A percentile compares a stretch with the other conserved stretches of the same genome.
These are phyloP conservation scores for Aspergillus aculeatinus DNA, from an alignment of 2,329 filamentous ascomycete species.

Conservation along the genomic window DNA sequence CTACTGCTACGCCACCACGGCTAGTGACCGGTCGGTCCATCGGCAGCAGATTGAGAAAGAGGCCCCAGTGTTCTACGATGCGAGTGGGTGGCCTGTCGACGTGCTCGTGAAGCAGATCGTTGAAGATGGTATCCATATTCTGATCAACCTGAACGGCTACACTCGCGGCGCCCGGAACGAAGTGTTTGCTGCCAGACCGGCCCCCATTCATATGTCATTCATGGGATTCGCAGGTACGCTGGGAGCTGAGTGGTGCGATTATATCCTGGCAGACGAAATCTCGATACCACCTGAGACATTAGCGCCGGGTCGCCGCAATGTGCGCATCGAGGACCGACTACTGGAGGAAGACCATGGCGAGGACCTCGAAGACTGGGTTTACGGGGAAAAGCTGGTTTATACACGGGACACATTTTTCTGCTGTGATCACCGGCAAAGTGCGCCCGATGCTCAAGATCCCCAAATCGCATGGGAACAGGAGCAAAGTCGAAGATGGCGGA, in stretches of 20 bases:
- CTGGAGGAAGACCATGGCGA: conserved; percentile 65
- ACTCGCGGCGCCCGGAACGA: conserved; percentile 96
- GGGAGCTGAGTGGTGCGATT: conserved; percentile 98
- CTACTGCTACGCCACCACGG: conserved; percentile 92
- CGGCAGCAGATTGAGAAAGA: conserved; percentile 90
- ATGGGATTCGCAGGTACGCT: conserved; percentile 98
- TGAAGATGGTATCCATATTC: conserved; percentile 83
- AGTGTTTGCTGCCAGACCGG: conserved; percentile 90
- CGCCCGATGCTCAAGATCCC: conserved; percentile 67
- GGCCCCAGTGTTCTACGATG: conserved; percentile 86
- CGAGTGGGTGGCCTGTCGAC: conserved; percentile 81
- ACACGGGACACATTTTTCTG: conserved; percentile 96
- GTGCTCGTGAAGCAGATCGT: conserved; percentile 82
- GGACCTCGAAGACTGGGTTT: conserved; percentile 79
- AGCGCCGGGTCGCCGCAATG: conserved; percentile 73
- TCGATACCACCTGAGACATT: conserved; percentile 81
- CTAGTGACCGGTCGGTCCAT: conserved; percentile 84
- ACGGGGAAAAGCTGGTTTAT: conserved; percentile 95
- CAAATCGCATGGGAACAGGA: conserved; percentile 79
- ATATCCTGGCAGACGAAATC: conserved; percentile 84
- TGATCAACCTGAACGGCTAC: conserved; percentile 97
- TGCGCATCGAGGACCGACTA: conserved; percentile 67
- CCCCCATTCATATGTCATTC: conserved; percentile 98
- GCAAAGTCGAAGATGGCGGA: conserved; percentile 77
- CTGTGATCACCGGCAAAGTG: conserved; percentile 92